Percentiles rank a stretch among this genome's conserved stretches.
phyloP scores from a whole-genome alignment of 2,329 filamentous ascomycete species.

The Arthroderma sp. region DNA sequence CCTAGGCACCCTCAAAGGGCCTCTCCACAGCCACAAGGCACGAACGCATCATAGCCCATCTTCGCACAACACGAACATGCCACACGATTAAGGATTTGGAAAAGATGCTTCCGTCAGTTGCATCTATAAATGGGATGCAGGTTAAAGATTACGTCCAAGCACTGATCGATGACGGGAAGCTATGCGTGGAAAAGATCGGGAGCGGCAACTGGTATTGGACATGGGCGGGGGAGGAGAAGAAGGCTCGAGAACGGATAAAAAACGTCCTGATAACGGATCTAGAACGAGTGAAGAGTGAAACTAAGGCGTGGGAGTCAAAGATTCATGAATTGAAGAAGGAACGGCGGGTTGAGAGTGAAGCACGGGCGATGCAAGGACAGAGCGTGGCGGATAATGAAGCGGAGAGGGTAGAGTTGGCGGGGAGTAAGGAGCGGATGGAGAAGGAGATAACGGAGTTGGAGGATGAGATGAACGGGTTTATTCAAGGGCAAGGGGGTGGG shows the following conservation, averaged over 20 bases:
- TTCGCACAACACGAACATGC: constrained; percentile 46
- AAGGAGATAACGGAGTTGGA: constrained; percentile 4
- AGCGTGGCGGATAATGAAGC: constrained; percentile 9
- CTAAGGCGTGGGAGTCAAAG: constrained; percentile 12
- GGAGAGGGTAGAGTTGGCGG: constrained; percentile 7
- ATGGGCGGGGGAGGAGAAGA: constrained; percentile 45
- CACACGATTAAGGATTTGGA: constrained; percentile 57
- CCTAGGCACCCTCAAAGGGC: constrained; percentile 36
- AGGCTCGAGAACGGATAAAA: constrained; percentile 15
- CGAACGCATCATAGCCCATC: constrained; percentile 44
- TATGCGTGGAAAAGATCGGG: constrained; percentile 56
- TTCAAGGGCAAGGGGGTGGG: constrained; percentile 5
- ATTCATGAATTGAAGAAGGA: constrained; percentile 11
- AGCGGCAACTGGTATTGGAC: constrained; percentile 62
- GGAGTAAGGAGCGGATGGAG: constrained; percentile 5
- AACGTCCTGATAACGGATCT: constrained; percentile 24
- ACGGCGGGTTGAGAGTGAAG: constrained; percentile 6
- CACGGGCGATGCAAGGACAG: not conserved
- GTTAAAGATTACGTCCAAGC: constrained; percentile 54
- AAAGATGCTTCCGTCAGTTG: constrained; percentile 47
- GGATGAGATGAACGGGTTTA: constrained; percentile 18
- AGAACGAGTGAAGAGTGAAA: constrained; percentile 13
- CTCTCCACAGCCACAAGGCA: constrained; percentile 46
- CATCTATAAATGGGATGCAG: constrained; percentile 52
- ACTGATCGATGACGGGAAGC: constrained; percentile 47